Evolutionary conservation across 208 protist genomes (phyloP).

Genomic region (Trypanosoma congolense): DNA sequence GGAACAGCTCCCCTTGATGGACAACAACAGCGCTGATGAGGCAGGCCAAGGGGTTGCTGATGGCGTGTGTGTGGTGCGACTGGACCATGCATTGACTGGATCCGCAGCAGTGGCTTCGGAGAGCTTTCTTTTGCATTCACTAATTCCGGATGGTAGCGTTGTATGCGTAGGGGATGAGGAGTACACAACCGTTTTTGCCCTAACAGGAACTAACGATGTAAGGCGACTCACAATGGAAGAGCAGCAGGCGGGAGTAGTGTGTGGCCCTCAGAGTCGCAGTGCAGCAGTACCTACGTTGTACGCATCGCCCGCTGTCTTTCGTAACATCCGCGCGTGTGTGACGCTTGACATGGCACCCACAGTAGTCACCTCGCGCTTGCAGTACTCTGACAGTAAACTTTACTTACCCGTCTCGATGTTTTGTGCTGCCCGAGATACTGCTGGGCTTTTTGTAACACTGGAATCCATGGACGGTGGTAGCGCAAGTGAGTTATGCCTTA

Average conservation of each 20-base stretch:
- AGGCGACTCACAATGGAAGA: not conserved
- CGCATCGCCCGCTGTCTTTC: slow-evolving; percentile 45
- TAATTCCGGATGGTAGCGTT: slow-evolving; percentile 24
- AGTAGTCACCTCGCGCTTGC: not conserved
- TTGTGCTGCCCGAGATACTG: slow-evolving; percentile 2
- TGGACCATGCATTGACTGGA: slow-evolving; percentile 34
- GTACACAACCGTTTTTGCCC: slow-evolving; percentile 32
- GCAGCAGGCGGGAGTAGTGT: not conserved
- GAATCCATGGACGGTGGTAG: not conserved
- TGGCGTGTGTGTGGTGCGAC: slow-evolving; percentile 25
- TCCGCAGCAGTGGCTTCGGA: slow-evolving; percentile 24
- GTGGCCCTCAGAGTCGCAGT: not conserved
- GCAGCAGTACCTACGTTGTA: not conserved
- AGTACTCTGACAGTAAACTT: not conserved
- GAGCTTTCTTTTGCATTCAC: slow-evolving; percentile 21
- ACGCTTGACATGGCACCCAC: slow-evolving; percentile 15
- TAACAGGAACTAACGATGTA: slow-evolving; percentile 13
- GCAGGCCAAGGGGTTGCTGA: too few species aligned
- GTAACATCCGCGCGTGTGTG: slow-evolving; percentile 53
- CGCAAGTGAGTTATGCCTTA: slow-evolving; percentile 17
- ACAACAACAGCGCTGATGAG: not conserved
- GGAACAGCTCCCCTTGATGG: not conserved
- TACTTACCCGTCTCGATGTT: slow-evolving; percentile 13
- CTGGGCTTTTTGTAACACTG: not conserved
- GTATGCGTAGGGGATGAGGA: slow-evolving; percentile 30